These are phyloP conservation scores for Scleromitrula shiraiana DNA, from an alignment of 2,329 filamentous ascomycete genomes.

Conservation along the genomic window DNA sequence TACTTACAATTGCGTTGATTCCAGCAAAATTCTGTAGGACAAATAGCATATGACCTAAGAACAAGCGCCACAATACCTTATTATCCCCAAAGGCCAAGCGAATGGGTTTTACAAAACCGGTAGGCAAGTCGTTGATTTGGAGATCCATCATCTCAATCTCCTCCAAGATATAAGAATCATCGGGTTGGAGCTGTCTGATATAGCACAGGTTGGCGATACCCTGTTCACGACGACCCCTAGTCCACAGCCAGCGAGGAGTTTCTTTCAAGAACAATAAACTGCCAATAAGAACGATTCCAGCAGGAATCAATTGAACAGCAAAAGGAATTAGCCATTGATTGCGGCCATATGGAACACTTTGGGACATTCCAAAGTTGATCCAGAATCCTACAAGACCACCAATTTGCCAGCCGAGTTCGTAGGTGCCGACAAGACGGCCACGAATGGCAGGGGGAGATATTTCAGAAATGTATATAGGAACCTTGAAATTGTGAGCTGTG, in stretches of 20 bases:
- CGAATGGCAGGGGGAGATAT: constrained; percentile 21
- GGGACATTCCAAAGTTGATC: constrained; percentile 40
- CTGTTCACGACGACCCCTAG: constrained; percentile 39
- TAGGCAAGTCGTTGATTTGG: constrained; percentile 38
- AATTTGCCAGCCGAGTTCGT: constrained; percentile 46
- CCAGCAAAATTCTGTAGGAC: constrained; percentile 1
- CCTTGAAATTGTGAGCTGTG: constrained; percentile 47
- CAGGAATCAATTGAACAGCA: constrained; percentile 30
- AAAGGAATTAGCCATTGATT: constrained; percentile 31
- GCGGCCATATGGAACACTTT: not conserved
- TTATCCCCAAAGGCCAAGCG: constrained; percentile 51
- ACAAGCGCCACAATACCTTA: not conserved
- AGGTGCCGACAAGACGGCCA: constrained; percentile 21
- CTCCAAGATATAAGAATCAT: constrained; percentile 61
- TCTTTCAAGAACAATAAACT: constrained; percentile 56
- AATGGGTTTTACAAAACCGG: constrained; percentile 45
- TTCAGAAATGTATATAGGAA: constrained; percentile 32
- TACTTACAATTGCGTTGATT: constrained; percentile 1
- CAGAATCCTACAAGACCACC: constrained; percentile 57
- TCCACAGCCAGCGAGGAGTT: constrained; percentile 46
- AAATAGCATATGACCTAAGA: not conserved
- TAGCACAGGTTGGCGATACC: constrained; percentile 52
- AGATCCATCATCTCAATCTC: constrained; percentile 64
- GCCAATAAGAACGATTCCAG: constrained; percentile 22
- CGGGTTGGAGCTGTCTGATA: constrained; percentile 50